Evolutionary conservation across 1,284 basidiomycete genomes (phyloP).

Genomic region (Athelia sp.): DNA sequence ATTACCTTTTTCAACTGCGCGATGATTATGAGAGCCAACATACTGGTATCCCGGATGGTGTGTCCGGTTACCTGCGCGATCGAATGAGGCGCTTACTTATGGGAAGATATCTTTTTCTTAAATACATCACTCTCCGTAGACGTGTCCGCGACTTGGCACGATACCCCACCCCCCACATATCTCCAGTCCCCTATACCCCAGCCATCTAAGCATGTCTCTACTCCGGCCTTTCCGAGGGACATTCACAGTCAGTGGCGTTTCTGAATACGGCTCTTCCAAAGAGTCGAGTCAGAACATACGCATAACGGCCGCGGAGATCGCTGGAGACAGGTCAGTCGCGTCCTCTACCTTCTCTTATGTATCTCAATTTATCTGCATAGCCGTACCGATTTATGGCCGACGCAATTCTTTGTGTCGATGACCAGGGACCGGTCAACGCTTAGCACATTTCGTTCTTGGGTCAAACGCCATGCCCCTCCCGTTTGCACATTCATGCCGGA

Average conservation of each 20-base stretch:
- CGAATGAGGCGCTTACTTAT: neutral
- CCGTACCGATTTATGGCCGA: conserved; percentile 42
- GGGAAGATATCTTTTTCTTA: too few species aligned
- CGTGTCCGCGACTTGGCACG: conserved; percentile 30
- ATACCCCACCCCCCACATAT: conserved; percentile 58
- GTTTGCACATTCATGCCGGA: conserved; percentile 62
- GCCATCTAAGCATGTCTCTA: conserved; percentile 37
- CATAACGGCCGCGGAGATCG: conserved; percentile 60
- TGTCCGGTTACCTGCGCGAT: neutral
- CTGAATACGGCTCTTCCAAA: conserved; percentile 37
- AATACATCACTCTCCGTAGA: too few species aligned
- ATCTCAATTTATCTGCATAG: conserved; percentile 14
- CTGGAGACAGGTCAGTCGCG: conserved; percentile 55
- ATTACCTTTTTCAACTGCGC: neutral
- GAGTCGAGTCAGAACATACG: conserved; percentile 43
- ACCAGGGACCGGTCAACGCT: conserved; percentile 37
- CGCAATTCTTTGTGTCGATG: conserved; percentile 41
- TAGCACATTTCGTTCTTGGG: conserved; percentile 46
- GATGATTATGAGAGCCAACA: neutral
- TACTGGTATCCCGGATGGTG: neutral
- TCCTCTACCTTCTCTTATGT: neutral
- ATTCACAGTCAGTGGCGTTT: conserved; percentile 33
- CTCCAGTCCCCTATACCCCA: conserved; percentile 53
- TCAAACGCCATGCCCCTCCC: conserved; percentile 38
- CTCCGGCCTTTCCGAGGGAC: conserved; percentile 48